These are phyloP conservation scores for Ustilaginoidea virens DNA, from an alignment of 2,329 filamentous ascomycete genomes.

Conservation along the genomic window DNA sequence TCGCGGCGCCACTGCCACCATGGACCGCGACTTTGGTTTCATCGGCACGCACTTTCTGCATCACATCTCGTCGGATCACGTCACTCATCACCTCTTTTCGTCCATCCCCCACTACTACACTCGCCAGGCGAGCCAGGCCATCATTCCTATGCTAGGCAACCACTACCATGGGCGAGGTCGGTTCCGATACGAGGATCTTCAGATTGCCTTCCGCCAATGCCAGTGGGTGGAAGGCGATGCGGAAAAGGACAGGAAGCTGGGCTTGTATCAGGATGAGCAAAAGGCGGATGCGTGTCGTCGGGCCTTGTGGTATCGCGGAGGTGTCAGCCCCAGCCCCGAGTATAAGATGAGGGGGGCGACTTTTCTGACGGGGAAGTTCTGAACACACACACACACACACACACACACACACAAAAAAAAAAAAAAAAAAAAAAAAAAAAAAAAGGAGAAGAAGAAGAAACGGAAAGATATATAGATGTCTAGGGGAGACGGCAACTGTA, in stretches of 20 bases:
- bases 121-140: slow-evolving; percentile 85
- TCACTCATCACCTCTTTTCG: slow-evolving; percentile 93
- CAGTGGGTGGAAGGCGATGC: slow-evolving; percentile 93
- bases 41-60: slow-evolving; percentile 81
- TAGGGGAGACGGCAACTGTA: slow-evolving; percentile 14
- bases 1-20: slow-evolving; percentile 85
- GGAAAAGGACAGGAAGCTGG: slow-evolving; percentile 63
- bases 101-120: slow-evolving; percentile 95
- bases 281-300: slow-evolving; percentile 79
- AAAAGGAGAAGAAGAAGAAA: neutral
- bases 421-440: neutral
- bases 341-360: slow-evolving; percentile 1
- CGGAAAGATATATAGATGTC: neutral
- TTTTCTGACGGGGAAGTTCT: too few relatives aligned
- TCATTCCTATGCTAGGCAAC: slow-evolving; percentile 85
- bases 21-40: slow-evolving; percentile 95
- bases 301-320: slow-evolving; percentile 2
- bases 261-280: slow-evolving; percentile 89
- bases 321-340: slow-evolving; percentile 1
- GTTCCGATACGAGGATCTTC: slow-evolving; percentile 67
- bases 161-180: slow-evolving; percentile 80
- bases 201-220: slow-evolving; percentile 68
- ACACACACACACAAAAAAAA: too few relatives aligned
- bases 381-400: too few relatives aligned
- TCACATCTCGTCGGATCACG: slow-evolving; percentile 95